A percentile compares a stretch with the other conserved stretches of the same genome.
These are phyloP conservation scores for Paxillus ammoniavirescens DNA, from an alignment of 768 basidiomycete species.

Conservation along the genomic window DNA sequence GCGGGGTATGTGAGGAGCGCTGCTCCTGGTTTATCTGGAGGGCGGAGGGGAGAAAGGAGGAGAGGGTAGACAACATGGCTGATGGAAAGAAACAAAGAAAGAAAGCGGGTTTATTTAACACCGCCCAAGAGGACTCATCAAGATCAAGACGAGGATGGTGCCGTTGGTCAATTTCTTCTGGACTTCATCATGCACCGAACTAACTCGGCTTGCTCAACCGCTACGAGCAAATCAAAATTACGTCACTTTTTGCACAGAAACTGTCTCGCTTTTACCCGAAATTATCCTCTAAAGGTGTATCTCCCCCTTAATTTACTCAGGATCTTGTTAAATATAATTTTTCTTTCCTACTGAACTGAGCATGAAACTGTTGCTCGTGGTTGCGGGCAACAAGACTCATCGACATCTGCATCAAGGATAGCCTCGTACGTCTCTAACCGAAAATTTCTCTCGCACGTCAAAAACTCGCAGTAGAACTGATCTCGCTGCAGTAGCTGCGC, in stretches of 20 bases:
- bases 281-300: too few species aligned
- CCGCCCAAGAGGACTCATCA: neutral
- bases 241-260: too few species aligned
- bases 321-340: neutral
- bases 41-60: conserved; percentile 49
- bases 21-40: conserved; percentile 35
- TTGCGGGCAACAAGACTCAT: neutral
- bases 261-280: too few species aligned
- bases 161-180: neutral
- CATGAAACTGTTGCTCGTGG: neutral
- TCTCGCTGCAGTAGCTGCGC: neutral
- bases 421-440: neutral
- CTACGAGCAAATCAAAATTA: too few species aligned
- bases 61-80: conserved; percentile 52
- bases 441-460: neutral
- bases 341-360: neutral
- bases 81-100: neutral
- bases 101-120: conserved; percentile 15
- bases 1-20: conserved; percentile 21
- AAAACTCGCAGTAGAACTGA: neutral
- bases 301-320: too few species aligned
- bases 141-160: neutral
- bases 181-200: neutral
- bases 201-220: neutral
- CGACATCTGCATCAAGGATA: neutral